Evolutionary conservation across 2,329 filamentous ascomycete species (phyloP).

Genomic region (Sporothrix curviconia): DNA sequence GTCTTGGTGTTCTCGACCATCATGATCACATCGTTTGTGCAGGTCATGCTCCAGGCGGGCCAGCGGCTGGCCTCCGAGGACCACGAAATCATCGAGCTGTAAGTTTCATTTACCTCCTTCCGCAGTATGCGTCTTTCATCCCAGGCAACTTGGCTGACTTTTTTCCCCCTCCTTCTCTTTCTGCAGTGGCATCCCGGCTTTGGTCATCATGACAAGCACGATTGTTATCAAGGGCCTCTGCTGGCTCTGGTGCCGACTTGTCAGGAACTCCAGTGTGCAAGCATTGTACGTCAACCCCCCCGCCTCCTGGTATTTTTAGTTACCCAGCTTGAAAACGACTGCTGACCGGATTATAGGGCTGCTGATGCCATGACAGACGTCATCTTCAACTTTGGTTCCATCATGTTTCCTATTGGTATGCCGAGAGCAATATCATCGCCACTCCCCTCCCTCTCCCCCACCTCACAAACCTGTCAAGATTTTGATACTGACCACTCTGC

Average conservation of each 20-base stretch:
- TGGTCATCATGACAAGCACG: constrained; percentile 73
- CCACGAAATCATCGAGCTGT: constrained; percentile 64
- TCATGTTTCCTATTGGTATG: constrained; percentile 70
- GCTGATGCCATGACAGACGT: constrained; percentile 47
- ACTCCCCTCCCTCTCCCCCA: too few species aligned
- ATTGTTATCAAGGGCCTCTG: constrained; percentile 75
- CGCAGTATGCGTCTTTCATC: neutral
- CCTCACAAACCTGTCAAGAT: too few species aligned
- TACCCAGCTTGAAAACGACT: neutral
- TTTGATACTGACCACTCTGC: too few species aligned
- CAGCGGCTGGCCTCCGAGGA: constrained; percentile 55
- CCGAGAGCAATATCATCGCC: too few species aligned
- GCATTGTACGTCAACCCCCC: constrained; percentile 47
- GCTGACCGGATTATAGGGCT: constrained; percentile 19
- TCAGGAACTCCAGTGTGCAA: constrained; percentile 80
- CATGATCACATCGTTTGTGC: constrained; percentile 79
- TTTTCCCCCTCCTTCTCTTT: too few species aligned
- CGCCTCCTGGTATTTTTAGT: neutral
- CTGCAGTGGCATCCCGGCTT: constrained; percentile 54
- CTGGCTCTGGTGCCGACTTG: constrained; percentile 82
- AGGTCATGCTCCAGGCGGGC: constrained; percentile 66
- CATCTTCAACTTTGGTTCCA: constrained; percentile 84
- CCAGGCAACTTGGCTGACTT: neutral
- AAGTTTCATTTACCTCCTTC: neutral
- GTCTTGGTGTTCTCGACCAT: constrained; percentile 77